Conservation (phyloP, 805 yeast genomes). For the Novakomyces olei region DNA sequence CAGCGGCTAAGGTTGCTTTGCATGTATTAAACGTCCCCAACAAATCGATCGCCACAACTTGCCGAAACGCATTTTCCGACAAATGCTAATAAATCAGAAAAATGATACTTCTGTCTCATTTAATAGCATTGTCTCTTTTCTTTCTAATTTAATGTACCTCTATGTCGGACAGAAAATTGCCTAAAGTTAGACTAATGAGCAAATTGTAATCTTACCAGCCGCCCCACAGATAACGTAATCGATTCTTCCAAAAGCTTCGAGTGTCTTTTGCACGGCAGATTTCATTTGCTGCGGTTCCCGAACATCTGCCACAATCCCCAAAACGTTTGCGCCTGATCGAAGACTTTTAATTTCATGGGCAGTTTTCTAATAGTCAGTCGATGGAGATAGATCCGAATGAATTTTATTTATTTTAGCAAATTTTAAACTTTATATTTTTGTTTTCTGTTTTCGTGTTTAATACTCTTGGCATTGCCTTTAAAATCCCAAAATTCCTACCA, state of each 20-base stretch:
- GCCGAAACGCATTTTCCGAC: too few species aligned
- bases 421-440: too few species aligned
- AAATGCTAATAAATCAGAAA: too few species aligned
- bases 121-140: too few species aligned
- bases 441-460: background rate
- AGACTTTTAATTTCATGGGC: conserved; percentile 42
- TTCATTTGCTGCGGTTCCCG: conserved; percentile 39
- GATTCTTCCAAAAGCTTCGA: conserved; percentile 46
- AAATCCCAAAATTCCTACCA: background rate
- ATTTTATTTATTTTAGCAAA: too few species aligned
- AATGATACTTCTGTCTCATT: too few species aligned
- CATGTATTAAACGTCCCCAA: conserved; percentile 77
- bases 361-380: too few species aligned
- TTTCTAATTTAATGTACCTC: too few species aligned
- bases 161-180: too few species aligned
- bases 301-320: conserved; percentile 62
- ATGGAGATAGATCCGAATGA: too few species aligned
- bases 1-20: conserved; percentile 53
- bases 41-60: conserved; percentile 70
- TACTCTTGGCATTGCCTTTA: background rate
- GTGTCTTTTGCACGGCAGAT: conserved; percentile 43
- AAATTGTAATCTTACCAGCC: conserved; percentile 94
- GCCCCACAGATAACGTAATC: conserved; percentile 89
- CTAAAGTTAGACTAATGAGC: too few species aligned
- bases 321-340: conserved; percentile 38